phyloP scores from a whole-genome alignment of 2,329 filamentous ascomycete species.

The Monosporascus ibericus region DNA sequence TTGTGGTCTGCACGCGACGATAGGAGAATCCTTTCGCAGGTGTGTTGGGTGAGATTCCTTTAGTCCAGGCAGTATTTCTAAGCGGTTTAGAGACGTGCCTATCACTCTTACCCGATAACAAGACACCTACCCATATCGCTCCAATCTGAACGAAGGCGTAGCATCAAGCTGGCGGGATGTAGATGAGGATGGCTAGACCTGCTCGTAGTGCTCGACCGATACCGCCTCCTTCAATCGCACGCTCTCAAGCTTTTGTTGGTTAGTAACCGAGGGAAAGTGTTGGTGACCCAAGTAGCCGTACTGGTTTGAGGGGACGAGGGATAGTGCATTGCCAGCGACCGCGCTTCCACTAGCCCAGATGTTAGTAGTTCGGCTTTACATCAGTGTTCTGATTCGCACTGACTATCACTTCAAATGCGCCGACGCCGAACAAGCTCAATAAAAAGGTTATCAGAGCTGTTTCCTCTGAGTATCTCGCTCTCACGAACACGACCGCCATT shows the following conservation, averaged over 20 bases:
- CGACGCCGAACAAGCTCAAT: background rate
- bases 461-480: conserved; percentile 1
- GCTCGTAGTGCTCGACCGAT: background rate
- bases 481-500: background rate
- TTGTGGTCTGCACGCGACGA: too few species aligned
- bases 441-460: background rate
- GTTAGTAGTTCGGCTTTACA: background rate
- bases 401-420: background rate
- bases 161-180: too few species aligned
- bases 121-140: background rate
- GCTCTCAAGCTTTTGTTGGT: background rate
- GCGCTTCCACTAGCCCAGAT: background rate
- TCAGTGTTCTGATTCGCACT: background rate
- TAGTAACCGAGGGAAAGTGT: background rate
- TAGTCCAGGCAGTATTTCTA: too few species aligned
- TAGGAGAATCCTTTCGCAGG: too few species aligned
- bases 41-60: too few species aligned
- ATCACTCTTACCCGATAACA: too few species aligned
- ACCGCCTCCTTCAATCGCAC: background rate
- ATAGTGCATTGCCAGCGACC: background rate
- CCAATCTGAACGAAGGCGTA: background rate
- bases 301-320: background rate
- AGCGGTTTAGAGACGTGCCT: too few species aligned
- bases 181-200: too few species aligned
- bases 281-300: background rate